Base-by-base conservation (phyloP, 305 asterid genomes). In the Fraxinus dipetala region DNA sequence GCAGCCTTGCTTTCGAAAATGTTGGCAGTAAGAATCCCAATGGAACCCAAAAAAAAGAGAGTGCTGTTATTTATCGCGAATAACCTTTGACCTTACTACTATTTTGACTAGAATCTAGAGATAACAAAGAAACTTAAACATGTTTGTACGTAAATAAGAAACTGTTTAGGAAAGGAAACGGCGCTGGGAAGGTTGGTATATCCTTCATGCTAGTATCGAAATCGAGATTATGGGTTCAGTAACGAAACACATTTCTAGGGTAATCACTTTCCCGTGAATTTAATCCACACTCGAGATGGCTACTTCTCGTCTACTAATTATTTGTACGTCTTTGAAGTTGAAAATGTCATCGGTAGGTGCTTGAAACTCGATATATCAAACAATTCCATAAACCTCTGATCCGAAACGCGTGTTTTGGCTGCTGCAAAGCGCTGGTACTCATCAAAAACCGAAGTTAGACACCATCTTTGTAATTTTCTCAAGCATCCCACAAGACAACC, bases 401-500 rank as follows among this genome's bases (percentile, higher is more conserved):
- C 95, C 0, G 90, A 89, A 65, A 89, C 87, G 78, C 95, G 81
- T 31, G 93, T 87, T 80, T 91, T 91, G 59, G 90, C 93, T 20
- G 95, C 93, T 69, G 93, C 91, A 83, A 84, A 90, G 20, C 93
- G 85, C 65, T 89, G 95, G 89, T 91, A 90, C 87, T 91, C 93
- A 22, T 90, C 95, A 40, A 90, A 91, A 31, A 90, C 90, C 3
- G 93, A 87, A 59, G 93, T 85, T 43, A 90, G 85, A 80, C 95
- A 91, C 93, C 93, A 91, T 83, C 84, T 85, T 83, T 91, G 95
- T 45, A 85, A 24, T 80, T 91, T 91, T 72, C 95, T 90, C 91
- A 91, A 76, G 88, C 93, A 91, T 79, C 95, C 95, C 32, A 91
- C 90, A 3, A 91, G 89, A 84, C 95, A 91, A 74, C 95, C 92